phyloP scores from a whole-genome alignment of 1,284 basidiomycete genomes.

The Somion occarium region DNA sequence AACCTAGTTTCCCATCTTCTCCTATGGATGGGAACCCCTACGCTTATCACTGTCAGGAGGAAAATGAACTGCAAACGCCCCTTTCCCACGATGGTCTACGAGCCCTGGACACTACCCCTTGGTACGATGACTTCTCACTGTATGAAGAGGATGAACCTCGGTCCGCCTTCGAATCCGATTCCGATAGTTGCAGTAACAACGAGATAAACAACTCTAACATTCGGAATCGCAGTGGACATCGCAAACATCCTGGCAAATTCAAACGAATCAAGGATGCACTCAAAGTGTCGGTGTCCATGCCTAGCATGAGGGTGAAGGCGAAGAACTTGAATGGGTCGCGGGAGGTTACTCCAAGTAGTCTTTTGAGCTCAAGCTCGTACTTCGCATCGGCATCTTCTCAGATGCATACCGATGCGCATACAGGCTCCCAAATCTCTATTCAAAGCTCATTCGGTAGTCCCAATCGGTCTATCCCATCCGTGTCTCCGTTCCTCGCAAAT shows the following conservation, averaged over 20 bases:
- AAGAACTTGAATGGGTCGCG: neutral
- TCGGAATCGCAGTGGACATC: too few relatives aligned
- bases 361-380: too few relatives aligned
- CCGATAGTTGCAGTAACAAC: neutral
- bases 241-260: neutral
- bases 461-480: too few relatives aligned
- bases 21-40: neutral
- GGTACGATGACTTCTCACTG: neutral
- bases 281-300: constrained; percentile 5
- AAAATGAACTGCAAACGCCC: too few relatives aligned
- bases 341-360: neutral
- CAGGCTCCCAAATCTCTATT: too few relatives aligned
- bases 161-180: constrained; percentile 5
- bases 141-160: neutral
- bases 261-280: constrained; percentile 2
- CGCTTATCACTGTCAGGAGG: too few relatives aligned
- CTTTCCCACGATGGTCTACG: too few relatives aligned
- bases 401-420: too few relatives aligned
- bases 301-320: neutral
- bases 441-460: too few relatives aligned
- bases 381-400: too few relatives aligned
- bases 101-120: too few relatives aligned
- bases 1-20: neutral
- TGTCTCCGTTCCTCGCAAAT: too few relatives aligned
- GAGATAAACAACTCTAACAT: neutral